Evolutionary conservation across 768 basidiomycete species (phyloP), one percentile per base, ranked within the genome.

Genomic region (Tubosaeta sp.): DNA sequence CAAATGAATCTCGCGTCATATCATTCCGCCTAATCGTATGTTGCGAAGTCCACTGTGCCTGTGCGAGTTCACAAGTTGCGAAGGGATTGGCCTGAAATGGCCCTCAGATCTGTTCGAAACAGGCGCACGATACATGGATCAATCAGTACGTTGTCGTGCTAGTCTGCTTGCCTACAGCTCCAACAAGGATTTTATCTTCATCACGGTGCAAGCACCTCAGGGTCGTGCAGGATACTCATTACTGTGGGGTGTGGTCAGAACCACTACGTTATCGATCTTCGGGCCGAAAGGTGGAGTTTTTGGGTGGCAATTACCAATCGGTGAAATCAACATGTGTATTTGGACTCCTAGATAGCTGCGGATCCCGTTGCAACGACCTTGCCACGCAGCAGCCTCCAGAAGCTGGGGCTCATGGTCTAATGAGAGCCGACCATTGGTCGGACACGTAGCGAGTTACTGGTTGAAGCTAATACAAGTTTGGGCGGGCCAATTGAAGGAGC

Each of bases 251-350:
- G 16, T 38, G 43, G 39, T 29, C 12, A 42, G 31, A 35, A 41
- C 37, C 31, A 41, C 41, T 43, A 43, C 29, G 48, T 43, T 48
- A 57, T 55, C 54, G 51, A 57, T 59, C 44, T 43, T 46, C 49
- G 53, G 32, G 43, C 35, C 35, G 42, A 53, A 35, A 48, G 46
- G 46, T 29, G 39, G 29, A 43, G 33, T 31, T 48, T 47, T 60
- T 53, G 58, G 37, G 45, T 54, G n/a, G 26, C 26, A 50, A 33
- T 52, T 14, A 31, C 54, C 43, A 43, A 60, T 57, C 53, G 35
- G 38, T 29, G 46, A 54, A 49, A 48, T 55, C 52, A 22, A 41
- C 46, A 50, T 48, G 48, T 32, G 43, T 33, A 39, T 22, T 27
- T 43, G 51, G 42, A 22, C 32, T 16, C 32, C 50, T 27, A 41